Conservation (phyloP, 169 alveolate species). For the Cyclospora cayetanensis region DNA sequence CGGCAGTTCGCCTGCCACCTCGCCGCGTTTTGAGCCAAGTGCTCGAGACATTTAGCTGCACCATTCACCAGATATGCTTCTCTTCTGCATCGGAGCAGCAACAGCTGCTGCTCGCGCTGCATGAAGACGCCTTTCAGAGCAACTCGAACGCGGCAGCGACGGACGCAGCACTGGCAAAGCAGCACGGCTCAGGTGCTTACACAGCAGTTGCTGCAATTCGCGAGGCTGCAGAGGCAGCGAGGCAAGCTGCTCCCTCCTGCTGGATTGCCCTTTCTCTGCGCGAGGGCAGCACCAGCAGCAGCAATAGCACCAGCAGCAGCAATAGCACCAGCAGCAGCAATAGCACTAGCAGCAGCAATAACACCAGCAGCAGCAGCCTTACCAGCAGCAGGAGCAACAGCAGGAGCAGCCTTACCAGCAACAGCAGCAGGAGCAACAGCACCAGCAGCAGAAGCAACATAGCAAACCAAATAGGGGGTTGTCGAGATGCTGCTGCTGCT, state of each 20-base stretch:
- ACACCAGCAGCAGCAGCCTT: neutral
- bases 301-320: slow-evolving; percentile 31
- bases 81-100: slow-evolving; percentile 9
- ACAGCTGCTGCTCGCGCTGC: neutral
- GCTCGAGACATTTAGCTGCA: slow-evolving; percentile 30
- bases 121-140: slow-evolving; percentile 4
- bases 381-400: slow-evolving; percentile 30
- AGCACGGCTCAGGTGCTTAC: neutral
- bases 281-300: neutral
- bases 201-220: slow-evolving; percentile 8
- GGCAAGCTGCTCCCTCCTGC: neutral
- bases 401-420: slow-evolving; percentile 33
- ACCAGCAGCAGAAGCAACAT: no score
- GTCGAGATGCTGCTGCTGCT: slow-evolving; percentile 9
- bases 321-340: neutral
- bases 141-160: neutral
- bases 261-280: neutral
- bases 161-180: neutral
- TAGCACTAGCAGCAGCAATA: neutral
- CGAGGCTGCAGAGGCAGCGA: neutral
- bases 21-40: neutral
- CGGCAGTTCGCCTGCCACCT: neutral
- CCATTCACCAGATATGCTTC: neutral
- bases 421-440: neutral
- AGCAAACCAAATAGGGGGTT: no score